Evolutionary conservation across 768 basidiomycete species (phyloP).

Genomic region (Aureoboletus auriporus): DNA sequence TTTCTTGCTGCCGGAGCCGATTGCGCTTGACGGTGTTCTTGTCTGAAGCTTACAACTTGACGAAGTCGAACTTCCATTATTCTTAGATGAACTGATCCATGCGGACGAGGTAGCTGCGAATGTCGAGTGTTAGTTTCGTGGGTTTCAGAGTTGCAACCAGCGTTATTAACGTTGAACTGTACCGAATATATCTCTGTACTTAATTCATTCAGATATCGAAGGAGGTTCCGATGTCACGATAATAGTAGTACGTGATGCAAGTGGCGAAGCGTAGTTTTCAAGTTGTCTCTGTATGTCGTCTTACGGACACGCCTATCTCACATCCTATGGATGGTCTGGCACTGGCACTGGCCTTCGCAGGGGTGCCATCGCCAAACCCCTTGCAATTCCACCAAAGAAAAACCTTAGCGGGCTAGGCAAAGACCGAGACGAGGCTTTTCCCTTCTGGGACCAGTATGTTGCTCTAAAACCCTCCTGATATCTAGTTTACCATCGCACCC

Average conservation of each 20-base stretch:
- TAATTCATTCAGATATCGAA: too few relatives aligned
- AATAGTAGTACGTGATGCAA: too few relatives aligned
- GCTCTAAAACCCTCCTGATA: background rate
- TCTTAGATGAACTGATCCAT: background rate
- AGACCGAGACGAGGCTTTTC: slow-evolving; percentile 92
- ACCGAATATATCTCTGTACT: too few relatives aligned
- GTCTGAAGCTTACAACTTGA: slow-evolving; percentile 7
- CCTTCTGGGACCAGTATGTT: slow-evolving; percentile 98
- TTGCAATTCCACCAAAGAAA: slow-evolving; percentile 81
- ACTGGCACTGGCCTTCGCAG: slow-evolving; percentile 81
- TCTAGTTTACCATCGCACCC: background rate
- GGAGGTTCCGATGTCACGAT: too few relatives aligned
- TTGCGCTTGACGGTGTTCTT: slow-evolving; percentile 13
- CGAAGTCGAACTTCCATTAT: background rate
- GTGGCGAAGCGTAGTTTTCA: too few relatives aligned
- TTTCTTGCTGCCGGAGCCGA: slow-evolving; percentile 25
- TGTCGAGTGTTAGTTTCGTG: background rate
- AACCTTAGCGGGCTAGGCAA: slow-evolving; percentile 85
- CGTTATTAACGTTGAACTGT: too few relatives aligned
- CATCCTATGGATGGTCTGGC: slow-evolving; percentile 85
- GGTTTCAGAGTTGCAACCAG: too few relatives aligned
- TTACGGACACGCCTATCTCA: slow-evolving; percentile 61
- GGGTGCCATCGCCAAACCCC: slow-evolving; percentile 72
- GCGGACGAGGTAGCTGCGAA: background rate
- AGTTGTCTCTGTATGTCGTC: slow-evolving; percentile 13